Percentiles rank a stretch among this genome's conserved stretches.
phyloP scores from a whole-genome alignment of 1,284 basidiomycete genomes.

The Leccinum fallax region DNA sequence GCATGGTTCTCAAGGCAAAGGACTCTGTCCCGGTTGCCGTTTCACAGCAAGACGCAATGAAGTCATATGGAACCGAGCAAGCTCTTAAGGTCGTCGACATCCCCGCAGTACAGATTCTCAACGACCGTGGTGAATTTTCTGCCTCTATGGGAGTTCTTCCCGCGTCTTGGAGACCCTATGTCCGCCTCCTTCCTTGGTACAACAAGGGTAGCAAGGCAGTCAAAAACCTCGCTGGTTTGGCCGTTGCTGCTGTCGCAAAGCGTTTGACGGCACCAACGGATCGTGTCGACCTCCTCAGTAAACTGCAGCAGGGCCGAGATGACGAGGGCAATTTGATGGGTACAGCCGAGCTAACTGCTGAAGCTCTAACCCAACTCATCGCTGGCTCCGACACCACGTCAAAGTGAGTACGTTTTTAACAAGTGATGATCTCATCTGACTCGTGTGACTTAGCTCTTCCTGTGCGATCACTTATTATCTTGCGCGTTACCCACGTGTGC shows the following conservation, averaged over 20 bases:
- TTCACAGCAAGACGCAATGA: conserved; percentile 53
- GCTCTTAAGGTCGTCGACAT: conserved; percentile 57
- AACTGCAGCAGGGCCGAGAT: conserved; percentile 78
- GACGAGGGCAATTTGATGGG: conserved; percentile 80
- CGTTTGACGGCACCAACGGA: conserved; percentile 67
- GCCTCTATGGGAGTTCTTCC: conserved; percentile 85
- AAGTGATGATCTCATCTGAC: not conserved
- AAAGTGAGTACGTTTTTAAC: conserved; percentile 51
- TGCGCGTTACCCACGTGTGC: conserved; percentile 63
- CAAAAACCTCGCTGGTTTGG: conserved; percentile 76
- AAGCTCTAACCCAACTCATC: conserved; percentile 85
- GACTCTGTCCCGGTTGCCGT: conserved; percentile 71
- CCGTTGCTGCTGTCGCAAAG: conserved; percentile 79
- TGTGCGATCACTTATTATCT: conserved; percentile 87
- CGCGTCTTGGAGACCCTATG: conserved; percentile 67
- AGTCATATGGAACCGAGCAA: conserved; percentile 52
- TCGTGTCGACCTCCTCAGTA: conserved; percentile 78
- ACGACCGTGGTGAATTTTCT: conserved; percentile 87
- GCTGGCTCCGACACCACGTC: conserved; percentile 86
- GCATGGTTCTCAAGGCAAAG: conserved; percentile 79
- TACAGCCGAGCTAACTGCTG: conserved; percentile 81
- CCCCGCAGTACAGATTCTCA: conserved; percentile 85
- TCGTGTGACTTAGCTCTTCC: conserved; percentile 54
- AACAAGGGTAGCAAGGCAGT: conserved; percentile 69
- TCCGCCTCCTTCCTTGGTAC: conserved; percentile 77